Percentiles rank a stretch among this genome's conserved stretches.
Conservation (phyloP, 192 early-diverging fungal species). For the Fimicolochytrium jonesii region DNA sequence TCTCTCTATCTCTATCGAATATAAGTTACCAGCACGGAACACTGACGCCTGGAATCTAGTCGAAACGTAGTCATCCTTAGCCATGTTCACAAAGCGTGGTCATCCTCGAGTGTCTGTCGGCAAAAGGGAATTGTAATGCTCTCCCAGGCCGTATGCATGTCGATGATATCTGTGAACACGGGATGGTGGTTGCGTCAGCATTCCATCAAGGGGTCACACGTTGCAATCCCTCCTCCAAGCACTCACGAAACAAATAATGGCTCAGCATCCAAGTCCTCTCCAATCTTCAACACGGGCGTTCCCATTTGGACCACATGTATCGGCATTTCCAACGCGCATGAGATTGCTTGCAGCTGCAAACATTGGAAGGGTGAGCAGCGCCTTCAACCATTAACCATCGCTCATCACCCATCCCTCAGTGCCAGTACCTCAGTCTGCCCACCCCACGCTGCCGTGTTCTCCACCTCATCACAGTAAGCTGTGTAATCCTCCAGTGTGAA, state of each 20-base stretch:
- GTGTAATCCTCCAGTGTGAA: constrained; percentile 44
- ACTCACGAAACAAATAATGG: constrained; percentile 75
- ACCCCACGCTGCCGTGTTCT: constrained; percentile 85
- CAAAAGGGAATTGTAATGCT: constrained; percentile 90
- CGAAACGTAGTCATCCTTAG: too few relatives aligned
- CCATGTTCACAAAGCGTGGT: too few relatives aligned
- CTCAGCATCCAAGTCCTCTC: constrained; percentile 59
- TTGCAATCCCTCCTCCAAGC: neutral
- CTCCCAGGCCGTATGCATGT: constrained; percentile 87
- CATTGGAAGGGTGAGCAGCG: too few relatives aligned
- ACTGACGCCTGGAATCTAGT: too few relatives aligned
- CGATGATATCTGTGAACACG: constrained; percentile 67
- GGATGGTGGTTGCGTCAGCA: neutral
- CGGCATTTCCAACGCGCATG: constrained; percentile 64
- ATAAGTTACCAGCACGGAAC: too few relatives aligned
- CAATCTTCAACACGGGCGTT: constrained; percentile 72
- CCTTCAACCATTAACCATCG: too few relatives aligned
- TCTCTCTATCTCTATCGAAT: too few relatives aligned
- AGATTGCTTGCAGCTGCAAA: constrained; percentile 72
- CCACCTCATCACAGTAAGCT: constrained; percentile 72
- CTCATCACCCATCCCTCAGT: too few relatives aligned
- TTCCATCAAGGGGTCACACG: neutral
- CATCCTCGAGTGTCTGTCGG: too few relatives aligned
- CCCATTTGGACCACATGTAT: constrained; percentile 86
- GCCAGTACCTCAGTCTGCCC: constrained; percentile 88